A percentile compares a stretch with the other conserved stretches of the same genome.
Conservation (phyloP, 2,329 filamentous ascomycete genomes). For the Aspergillus ustus region DNA sequence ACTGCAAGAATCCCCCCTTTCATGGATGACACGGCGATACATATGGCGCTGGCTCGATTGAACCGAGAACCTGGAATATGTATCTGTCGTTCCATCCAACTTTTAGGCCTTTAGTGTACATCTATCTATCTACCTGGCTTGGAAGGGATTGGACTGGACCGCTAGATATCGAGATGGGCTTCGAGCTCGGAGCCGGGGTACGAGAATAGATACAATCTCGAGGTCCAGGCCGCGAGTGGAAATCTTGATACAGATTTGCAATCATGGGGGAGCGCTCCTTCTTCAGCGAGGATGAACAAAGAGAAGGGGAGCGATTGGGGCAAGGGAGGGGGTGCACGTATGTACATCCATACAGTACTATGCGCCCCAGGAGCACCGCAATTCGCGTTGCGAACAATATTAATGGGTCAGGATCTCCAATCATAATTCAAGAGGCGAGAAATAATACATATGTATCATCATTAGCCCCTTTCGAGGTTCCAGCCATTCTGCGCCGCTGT, state of each 20-base stretch:
- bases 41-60: not conserved
- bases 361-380: not conserved
- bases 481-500: too few relatives aligned
- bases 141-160: not conserved
- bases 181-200: not conserved
- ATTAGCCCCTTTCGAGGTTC: too few relatives aligned
- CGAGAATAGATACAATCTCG: not conserved
- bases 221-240: not conserved
- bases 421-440: not conserved
- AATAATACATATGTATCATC: too few relatives aligned
- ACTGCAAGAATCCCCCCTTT: not conserved
- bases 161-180: constrained; percentile 3
- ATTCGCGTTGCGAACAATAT: too few relatives aligned
- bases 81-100: not conserved
- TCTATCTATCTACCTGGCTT: not conserved
- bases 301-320: not conserved
- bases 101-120: not conserved
- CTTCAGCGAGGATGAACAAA: not conserved
- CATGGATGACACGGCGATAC: not conserved
- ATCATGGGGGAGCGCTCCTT: not conserved
- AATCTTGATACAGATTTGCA: not conserved
- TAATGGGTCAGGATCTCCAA: not conserved
- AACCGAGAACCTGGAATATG: not conserved
- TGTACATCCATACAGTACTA: not conserved
- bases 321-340: too few relatives aligned